phyloP scores from a whole-genome alignment of 192 early-diverging fungal species.

The Anaeromyces robustus region DNA sequence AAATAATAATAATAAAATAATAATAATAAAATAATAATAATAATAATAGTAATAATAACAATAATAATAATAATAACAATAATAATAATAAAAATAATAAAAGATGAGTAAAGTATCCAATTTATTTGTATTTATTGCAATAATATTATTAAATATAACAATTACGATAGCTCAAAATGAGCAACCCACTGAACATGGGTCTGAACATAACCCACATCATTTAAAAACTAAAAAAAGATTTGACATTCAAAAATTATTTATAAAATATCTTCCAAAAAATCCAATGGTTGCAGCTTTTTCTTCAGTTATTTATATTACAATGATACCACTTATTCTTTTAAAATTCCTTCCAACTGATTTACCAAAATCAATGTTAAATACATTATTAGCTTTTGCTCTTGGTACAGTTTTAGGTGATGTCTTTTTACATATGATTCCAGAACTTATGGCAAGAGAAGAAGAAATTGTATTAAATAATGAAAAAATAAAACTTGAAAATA shows the following conservation, averaged over 20 bases:
- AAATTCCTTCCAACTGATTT: slow-evolving; percentile 62
- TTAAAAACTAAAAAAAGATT: neutral
- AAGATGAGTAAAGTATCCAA: neutral
- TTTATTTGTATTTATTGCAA: neutral
- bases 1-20: too few species aligned
- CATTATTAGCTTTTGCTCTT: slow-evolving; percentile 68
- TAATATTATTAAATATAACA: neutral
- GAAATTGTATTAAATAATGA: slow-evolving; percentile 8
- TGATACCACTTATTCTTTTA: slow-evolving; percentile 63
- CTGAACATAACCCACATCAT: neutral
- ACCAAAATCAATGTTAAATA: slow-evolving; percentile 24
- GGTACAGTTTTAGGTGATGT: slow-evolving; percentile 74
- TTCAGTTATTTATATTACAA: slow-evolving; percentile 45
- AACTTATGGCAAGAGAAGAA: slow-evolving; percentile 32
- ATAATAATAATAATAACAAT: too few species aligned
- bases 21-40: too few species aligned
- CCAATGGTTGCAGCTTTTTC: neutral
- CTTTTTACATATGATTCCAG: slow-evolving; percentile 66
- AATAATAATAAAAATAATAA: too few species aligned
- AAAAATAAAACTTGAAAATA: slow-evolving; percentile 16
- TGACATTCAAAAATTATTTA: neutral
- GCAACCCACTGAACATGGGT: too few species aligned
- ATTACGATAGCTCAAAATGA: neutral
- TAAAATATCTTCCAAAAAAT: neutral
- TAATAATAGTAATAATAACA: too few species aligned